These are phyloP conservation scores for Yamadazyma laniorum DNA, from an alignment of 805 yeast genomes.

Conservation along the genomic window DNA sequence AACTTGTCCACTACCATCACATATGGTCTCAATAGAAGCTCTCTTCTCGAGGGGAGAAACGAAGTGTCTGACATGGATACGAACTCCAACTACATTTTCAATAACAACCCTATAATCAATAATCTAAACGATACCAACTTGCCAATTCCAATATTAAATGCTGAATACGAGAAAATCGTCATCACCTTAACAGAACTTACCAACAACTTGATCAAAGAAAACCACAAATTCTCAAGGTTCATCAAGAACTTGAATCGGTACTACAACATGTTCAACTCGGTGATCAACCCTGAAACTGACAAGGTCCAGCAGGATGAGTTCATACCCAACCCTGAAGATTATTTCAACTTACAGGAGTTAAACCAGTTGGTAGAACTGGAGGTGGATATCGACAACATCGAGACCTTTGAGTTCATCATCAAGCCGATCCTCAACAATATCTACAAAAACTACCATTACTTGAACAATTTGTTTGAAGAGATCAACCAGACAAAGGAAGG, in stretches of 20 bases:
- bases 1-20: constrained; percentile 27
- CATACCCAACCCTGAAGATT: constrained; percentile 32
- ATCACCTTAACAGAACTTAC: constrained; percentile 33
- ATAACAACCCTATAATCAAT: constrained; percentile 33
- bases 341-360: constrained; percentile 7
- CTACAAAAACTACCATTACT: constrained; percentile 34
- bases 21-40: constrained; percentile 20
- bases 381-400: constrained; percentile 33
- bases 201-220: constrained; percentile 36
- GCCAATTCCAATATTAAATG: constrained; percentile 17
- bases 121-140: constrained; percentile 17
- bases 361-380: constrained; percentile 8
- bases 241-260: constrained; percentile 28
- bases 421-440: constrained; percentile 35
- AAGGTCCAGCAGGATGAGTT: constrained; percentile 1
- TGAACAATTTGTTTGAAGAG: constrained; percentile 16
- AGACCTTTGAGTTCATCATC: constrained; percentile 33
- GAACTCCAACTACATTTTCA: constrained; percentile 25
- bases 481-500: constrained; percentile 10
- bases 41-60: not conserved
- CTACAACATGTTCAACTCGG: constrained; percentile 23
- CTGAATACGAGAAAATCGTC: constrained; percentile 33
- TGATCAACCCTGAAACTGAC: constrained; percentile 7
- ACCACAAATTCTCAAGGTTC: constrained; percentile 34
- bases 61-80: constrained; percentile 2